Base-by-base conservation (phyloP, 106 monocot species). In the Dendrobium nobile region DNA sequence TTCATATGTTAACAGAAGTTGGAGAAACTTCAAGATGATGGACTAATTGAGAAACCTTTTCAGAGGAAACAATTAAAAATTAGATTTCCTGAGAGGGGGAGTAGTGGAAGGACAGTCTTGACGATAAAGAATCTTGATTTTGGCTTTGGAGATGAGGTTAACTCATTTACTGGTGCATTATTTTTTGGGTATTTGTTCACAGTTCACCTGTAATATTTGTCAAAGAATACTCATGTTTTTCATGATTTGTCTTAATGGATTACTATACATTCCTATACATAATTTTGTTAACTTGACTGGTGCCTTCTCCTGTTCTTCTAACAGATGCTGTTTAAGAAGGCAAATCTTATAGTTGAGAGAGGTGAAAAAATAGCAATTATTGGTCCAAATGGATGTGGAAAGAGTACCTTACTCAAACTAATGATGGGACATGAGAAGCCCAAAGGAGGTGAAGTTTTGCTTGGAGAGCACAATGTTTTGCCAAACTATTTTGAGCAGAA, bases 401-500 rank as follows among this genome's bases (percentile, higher is more conserved):
- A 95, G 81, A 95, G 95, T 67, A 92, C 95, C 48, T 82, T 99
- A 79, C 93, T 99, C 64, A 99, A 90, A 86, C 84, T 95, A 72
- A 88, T 95, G 45, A 87, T 95, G 90, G 95, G 93, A 75, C 82
- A 89, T 81, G 99, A 95, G 80, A 91, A 93, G 75, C 87, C 99
- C 77, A 86, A 40, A 10, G 81, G 82, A 1, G 99, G 99, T 77
- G 95, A 99, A 91, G 82, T 99, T 51, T 67, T 87, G 28, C 84
- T 95, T 22, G 99, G 99, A 45, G 95, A 99, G 75, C 87, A 99
- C 82, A 99, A 99, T 84, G 93, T 99, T 22, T 90, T 93, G 48
- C 99, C 99, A 31, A 99, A 99, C 79, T 99, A 95, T 81, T 99
- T 99, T 59, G 99, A 95, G 87, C 99, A 99, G 82, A 99, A 99